Conservation (phyloP, 148 eudicot genomes). For the Chenopodium suecicum region DNA sequence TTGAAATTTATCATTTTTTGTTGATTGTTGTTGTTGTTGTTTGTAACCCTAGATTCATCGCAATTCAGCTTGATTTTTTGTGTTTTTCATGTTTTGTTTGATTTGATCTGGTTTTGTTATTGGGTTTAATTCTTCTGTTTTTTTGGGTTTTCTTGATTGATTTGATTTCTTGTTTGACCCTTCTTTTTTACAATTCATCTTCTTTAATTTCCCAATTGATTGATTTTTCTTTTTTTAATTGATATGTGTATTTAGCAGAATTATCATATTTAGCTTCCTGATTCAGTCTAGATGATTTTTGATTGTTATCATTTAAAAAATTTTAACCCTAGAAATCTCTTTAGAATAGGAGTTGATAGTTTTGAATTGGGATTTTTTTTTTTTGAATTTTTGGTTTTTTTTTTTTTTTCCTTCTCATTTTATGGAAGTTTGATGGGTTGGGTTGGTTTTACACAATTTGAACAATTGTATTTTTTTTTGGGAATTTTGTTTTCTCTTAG, state of each 20-base stretch:
- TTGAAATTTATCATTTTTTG: background rate
- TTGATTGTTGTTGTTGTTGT: background rate
- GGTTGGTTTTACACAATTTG: background rate
- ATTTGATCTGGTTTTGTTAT: slow-evolving; percentile 7
- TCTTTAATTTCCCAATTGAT: background rate
- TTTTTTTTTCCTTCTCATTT: background rate
- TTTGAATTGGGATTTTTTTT: background rate
- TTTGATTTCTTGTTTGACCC: slow-evolving; percentile 17
- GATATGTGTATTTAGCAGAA: background rate
- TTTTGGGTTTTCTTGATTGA: slow-evolving; percentile 9
- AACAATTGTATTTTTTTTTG: background rate
- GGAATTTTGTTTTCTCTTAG: too few relatives aligned
- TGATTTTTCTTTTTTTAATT: background rate
- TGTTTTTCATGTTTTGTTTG: background rate
- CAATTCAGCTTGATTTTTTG: slow-evolving; percentile 17
- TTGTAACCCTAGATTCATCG: slow-evolving; percentile 28
- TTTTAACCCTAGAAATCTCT: background rate
- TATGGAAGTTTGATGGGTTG: background rate
- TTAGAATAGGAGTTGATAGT: background rate
- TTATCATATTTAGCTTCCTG: background rate
- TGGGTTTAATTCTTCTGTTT: background rate
- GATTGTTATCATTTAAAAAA: background rate
- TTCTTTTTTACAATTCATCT: background rate
- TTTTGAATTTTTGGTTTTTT: background rate
- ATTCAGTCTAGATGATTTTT: background rate